Percentiles rank a stretch among this genome's conserved stretches.
phyloP scores from a whole-genome alignment of 2,329 filamentous ascomycete genomes.

The Diaporthe ilicicola region DNA sequence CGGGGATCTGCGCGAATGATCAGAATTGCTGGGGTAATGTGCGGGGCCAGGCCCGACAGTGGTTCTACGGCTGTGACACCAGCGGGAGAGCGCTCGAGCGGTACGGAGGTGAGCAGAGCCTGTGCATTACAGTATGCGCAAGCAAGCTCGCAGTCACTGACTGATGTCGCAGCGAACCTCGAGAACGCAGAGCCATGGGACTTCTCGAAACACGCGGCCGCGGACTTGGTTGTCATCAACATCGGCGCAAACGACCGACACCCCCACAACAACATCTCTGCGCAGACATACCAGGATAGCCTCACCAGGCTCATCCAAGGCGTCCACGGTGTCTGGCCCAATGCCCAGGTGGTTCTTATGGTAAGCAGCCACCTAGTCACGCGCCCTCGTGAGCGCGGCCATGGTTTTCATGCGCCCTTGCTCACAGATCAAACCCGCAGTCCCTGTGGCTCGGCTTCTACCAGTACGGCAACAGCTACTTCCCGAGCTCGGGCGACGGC shows the following conservation, averaged over 20 bases:
- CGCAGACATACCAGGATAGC: slow-evolving; percentile 48
- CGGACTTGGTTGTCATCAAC: slow-evolving; percentile 56
- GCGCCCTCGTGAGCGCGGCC: background rate
- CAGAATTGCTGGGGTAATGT: slow-evolving; percentile 63
- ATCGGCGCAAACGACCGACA: slow-evolving; percentile 55
- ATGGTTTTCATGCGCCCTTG: slow-evolving; percentile 29
- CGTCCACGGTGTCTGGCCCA: slow-evolving; percentile 55
- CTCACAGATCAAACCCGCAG: slow-evolving; percentile 40
- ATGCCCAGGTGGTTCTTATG: slow-evolving; percentile 55
- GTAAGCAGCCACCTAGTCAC: slow-evolving; percentile 37
- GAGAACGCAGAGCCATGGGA: slow-evolving; percentile 55
- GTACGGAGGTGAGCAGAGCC: slow-evolving; percentile 49
- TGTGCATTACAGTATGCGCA: no score
- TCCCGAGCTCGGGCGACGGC: slow-evolving; percentile 48
- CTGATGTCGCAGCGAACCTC: background rate
- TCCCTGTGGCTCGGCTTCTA: slow-evolving; percentile 64
- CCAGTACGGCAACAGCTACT: slow-evolving; percentile 58
- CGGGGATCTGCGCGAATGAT: slow-evolving; percentile 65
- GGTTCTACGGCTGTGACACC: slow-evolving; percentile 65
- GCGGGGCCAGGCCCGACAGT: slow-evolving; percentile 62
- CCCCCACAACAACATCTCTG: slow-evolving; percentile 47
- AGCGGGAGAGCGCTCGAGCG: slow-evolving; percentile 53
- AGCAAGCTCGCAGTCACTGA: background rate
- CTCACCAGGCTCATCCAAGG: slow-evolving; percentile 56
- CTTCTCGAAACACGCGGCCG: slow-evolving; percentile 50